These are phyloP conservation scores for Elaphomyces granulatus DNA, from an alignment of 495 filamentous ascomycete genomes.

Conservation along the genomic window DNA sequence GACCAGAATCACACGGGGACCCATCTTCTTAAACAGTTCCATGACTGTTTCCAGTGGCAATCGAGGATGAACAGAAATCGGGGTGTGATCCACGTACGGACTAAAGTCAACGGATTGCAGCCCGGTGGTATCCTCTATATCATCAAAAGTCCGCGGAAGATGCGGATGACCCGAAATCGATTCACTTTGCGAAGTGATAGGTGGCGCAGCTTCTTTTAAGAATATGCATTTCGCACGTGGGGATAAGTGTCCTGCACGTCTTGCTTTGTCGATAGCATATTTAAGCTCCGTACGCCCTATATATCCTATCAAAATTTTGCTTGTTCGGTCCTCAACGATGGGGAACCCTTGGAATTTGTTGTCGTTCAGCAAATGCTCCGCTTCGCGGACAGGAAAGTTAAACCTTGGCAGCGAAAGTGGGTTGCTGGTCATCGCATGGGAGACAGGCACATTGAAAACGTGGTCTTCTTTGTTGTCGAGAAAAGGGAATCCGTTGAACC, in stretches of 20 bases:
- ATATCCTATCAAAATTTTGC: constrained; percentile 70
- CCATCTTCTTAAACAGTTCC: constrained; percentile 98
- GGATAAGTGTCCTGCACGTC: constrained; percentile 53
- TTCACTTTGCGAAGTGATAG: constrained; percentile 22
- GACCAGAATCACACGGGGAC: constrained; percentile 82
- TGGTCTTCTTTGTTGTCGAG: constrained; percentile 98
- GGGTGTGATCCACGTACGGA: constrained; percentile 79
- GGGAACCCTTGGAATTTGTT: constrained; percentile 94
- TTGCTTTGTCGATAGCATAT: constrained; percentile 82
- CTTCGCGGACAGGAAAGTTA: constrained; percentile 56
- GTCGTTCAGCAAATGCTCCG: constrained; percentile 60
- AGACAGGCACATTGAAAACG: constrained; percentile 90
- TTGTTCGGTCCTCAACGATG: constrained; percentile 61
- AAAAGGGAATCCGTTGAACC: constrained; percentile 97
- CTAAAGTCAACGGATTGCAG: constrained; percentile 63
- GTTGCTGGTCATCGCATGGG: constrained; percentile 77
- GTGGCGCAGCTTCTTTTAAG: constrained; percentile 41
- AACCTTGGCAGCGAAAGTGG: constrained; percentile 56
- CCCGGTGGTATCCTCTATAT: constrained; percentile 41
- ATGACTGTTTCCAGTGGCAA: constrained; percentile 93
- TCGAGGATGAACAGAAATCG: constrained; percentile 79
- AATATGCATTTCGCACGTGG: constrained; percentile 68
- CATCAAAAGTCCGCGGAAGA: constrained; percentile 49
- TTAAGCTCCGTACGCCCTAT: constrained; percentile 88
- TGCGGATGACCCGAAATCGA: constrained; percentile 13